Evolutionary conservation across 2,329 filamentous ascomycete genomes (phyloP).

Genomic region (Neodidymelliopsis sp.): DNA sequence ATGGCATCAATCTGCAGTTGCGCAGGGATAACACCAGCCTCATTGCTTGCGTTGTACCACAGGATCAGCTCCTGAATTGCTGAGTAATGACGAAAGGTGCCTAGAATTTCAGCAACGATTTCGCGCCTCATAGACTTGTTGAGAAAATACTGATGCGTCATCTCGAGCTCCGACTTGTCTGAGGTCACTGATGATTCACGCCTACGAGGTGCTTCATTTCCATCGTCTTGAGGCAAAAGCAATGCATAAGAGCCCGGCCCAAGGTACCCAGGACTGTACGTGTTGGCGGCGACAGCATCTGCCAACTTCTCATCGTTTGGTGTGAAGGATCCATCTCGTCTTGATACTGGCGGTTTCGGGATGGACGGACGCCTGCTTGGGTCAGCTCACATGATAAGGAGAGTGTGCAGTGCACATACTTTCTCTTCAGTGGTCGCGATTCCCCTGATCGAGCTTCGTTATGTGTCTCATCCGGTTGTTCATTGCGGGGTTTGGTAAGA

Average conservation of each 20-base stretch:
- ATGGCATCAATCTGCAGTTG: constrained; percentile 47
- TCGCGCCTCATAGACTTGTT: constrained; percentile 42
- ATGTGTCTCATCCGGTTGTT: constrained; percentile 1
- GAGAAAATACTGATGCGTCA: constrained; percentile 40
- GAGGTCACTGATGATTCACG: constrained; percentile 35
- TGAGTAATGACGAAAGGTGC: constrained; percentile 36
- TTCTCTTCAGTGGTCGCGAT: constrained; percentile 34
- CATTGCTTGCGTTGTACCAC: constrained; percentile 35
- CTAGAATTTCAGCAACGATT: constrained; percentile 39
- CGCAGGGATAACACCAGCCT: constrained; percentile 47
- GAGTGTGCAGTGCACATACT: constrained; percentile 24
- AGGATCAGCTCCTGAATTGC: constrained; percentile 35
- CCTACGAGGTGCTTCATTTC: constrained; percentile 20
- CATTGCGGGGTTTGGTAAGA: constrained; percentile 38
- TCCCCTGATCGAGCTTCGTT: constrained; percentile 17
- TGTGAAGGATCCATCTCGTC: constrained; percentile 19
- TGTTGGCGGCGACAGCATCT: constrained; percentile 45
- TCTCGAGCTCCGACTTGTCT: constrained; percentile 36
- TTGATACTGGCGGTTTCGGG: constrained; percentile 11
- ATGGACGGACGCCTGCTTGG: constrained; percentile 26
- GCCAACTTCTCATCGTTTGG: constrained; percentile 32
- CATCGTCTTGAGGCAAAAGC: constrained; percentile 39
- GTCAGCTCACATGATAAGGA: constrained; percentile 2
- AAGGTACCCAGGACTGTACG: constrained; percentile 43
- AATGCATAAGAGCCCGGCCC: constrained; percentile 45